Base-by-base conservation (phyloP, 805 yeast species). In the Schwanniomyces sp. region DNA sequence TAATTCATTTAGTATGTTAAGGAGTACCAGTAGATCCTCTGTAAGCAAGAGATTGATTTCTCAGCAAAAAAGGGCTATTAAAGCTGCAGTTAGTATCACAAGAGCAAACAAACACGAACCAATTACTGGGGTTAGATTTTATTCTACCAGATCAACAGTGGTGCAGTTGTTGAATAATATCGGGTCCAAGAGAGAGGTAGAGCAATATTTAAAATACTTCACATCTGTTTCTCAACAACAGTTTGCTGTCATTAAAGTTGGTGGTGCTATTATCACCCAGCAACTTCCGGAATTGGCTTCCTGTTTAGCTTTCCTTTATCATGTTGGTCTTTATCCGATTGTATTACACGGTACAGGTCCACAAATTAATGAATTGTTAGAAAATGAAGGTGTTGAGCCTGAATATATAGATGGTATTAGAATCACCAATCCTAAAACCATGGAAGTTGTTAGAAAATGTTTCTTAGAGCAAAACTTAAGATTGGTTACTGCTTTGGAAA, bases 261-360 rank as follows among this genome's bases (percentile, higher is more conserved):
- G 99, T 36, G 99, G 99, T 54, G 99, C 99, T 34, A 92, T 94
- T 61, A 94, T 94, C 67, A 92, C 98, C 41, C 95, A 94, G 57
- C 94, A 92, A 59, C 74, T 94, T 53, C 87, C 91, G 8, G 96
- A 92, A 70, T 75, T 94, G 57, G 99, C 99, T 0, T 88, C 96
- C 0, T 91, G 97, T 62, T 76, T 94, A 53, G 97, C 98, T 4
- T 94, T 94, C 69, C 75, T 94, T 55, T 94, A 94, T 75, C 99
- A 94, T 63, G 96, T 94, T 44, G 99, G 99, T 10, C 79, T 94
- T 50, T 94, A 91, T 61, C 99, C 99, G 24, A 91, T 94, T 52
- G 96, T 94, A 8, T 79, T 94, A 49, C 99, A 94, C 64, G 99
- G 99, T 26, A 94, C 99, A 1, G 99, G 99, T 16, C 99, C 99